Evolutionary conservation across 2,329 filamentous ascomycete species (phyloP), one percentile per base, ranked within the genome.

Genomic region (Verticillium longisporum): DNA sequence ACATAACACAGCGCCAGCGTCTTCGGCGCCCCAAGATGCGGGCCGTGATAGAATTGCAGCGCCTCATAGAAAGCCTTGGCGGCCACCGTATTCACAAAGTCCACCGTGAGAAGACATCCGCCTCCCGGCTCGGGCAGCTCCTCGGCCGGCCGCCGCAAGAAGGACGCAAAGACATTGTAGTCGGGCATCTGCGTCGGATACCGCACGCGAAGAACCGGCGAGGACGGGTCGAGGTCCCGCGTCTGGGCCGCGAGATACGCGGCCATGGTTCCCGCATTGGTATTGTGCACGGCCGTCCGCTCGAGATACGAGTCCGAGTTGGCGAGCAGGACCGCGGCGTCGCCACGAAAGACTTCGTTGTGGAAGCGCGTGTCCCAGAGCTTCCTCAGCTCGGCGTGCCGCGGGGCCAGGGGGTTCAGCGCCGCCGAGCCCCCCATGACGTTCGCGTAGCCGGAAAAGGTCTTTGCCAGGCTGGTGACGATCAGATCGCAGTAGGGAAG

Each of bases 361-460:
- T 64, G 62, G 67, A 74, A 62, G 4, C 11, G 34, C 31, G 55
- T 15, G 14, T 57, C 14, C 58, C 67, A 67, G 55, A 64, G 62
- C 32, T 57, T n/a, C 57, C 71, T 70, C 10, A 85, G 70, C 21
- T 68, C 61, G 2, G 62, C 6, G 66, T 83, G 78, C 60, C 75
- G 71, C 2, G 68, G 63, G 0, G 78, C 81, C 3, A 74, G 66
- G 0, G 81, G 81, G 66, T 82, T 83, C 50, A 85, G 72, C 50
- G 80, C 74, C 18, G 77, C 66, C 58, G 77, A 79, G n/a, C 79
- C 83, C 37, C 73, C 82, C 73, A 86, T 79, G 56, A 82, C 79
- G 65, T 87, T 77, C 26, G 82, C 77, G 62, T 79, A 79, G 15
- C 85, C 85, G 62, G 74, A 83, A 67, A 88, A 86, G 1, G 77